Base-by-base conservation (phyloP, 2,329 filamentous ascomycete species). In the Pseudopyricularia cyperi region DNA sequence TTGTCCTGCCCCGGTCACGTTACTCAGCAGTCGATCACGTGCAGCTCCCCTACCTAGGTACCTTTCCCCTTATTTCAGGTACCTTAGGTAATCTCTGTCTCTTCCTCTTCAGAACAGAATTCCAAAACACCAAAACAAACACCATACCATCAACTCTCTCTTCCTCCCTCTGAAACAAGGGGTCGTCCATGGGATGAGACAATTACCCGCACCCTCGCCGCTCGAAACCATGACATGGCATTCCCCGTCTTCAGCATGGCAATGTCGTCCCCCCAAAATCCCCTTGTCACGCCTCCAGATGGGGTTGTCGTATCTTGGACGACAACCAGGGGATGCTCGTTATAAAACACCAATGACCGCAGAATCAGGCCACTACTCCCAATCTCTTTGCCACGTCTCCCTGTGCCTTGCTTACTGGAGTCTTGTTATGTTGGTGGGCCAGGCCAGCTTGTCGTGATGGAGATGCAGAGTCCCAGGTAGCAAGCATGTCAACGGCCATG, bases 321-420 rank as follows among this genome's bases (percentile, higher is more conserved):
- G 26, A n/a, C 15, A 14, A 33, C 46, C 24, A 30, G 30, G 46
- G 46, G 46, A 52, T 24, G 51, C 46, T 22, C 44, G 24, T 42
- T 39, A 37, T 52, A 47, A 58, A 56, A 58, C 56, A 57, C 26
- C 51, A 17, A 57, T 58, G 54, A 57, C 52, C 48, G 51, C 53
- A 53, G 51, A 56, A 57, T 58, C 57, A 58, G 57, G 17, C 57
- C 57, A 50, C 54, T 24, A 39, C 34, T 46, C 19, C 46, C 52
- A 34, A 44, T 51, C 44, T 35, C 47, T 52, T 48, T 46, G 49
- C 49, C 34, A 48, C 47, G 46, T 35, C 14, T 39, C 26, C 15
- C 28, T 24, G 24, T 15, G 47, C 19, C 52, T 50, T 44, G 50
- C 42, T 48, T 42, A 30, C n/a, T n/a, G n/a, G n/a, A n/a, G n/a